Evolutionary conservation across 2,329 filamentous ascomycete species (phyloP).

Genomic region (Chaetomium olivaceum): DNA sequence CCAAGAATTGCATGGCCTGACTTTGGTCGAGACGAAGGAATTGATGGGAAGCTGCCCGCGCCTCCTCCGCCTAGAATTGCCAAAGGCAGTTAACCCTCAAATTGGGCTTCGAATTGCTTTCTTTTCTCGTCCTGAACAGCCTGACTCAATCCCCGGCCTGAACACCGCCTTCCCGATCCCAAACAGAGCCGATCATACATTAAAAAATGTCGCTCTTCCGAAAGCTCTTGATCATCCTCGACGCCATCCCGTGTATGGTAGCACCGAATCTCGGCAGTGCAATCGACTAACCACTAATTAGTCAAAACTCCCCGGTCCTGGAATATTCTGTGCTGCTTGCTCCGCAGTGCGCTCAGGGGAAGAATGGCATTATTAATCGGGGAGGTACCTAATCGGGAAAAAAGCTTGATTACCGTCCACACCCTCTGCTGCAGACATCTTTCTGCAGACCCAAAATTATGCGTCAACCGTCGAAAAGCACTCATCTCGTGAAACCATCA

Average conservation of each 20-base stretch:
- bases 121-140: neutral
- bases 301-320: constrained; percentile 7
- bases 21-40: neutral
- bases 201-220: neutral
- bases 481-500: neutral
- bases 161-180: neutral
- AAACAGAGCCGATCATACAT: neutral
- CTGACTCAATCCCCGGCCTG: neutral
- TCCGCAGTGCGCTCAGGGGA: neutral
- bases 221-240: neutral
- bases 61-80: no score
- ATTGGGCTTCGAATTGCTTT: neutral
- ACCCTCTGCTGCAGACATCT: neutral
- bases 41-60: neutral
- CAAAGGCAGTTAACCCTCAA: no score
- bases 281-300: constrained; percentile 1
- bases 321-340: neutral
- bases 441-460: neutral
- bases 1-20: constrained; percentile 21
- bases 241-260: constrained; percentile 8
- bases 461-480: neutral
- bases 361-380: neutral
- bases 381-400: neutral
- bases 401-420: constrained; percentile 4
- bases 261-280: constrained; percentile 18